phyloP scores from a whole-genome alignment of 257 asterid species.

The Mentha longifolia region DNA sequence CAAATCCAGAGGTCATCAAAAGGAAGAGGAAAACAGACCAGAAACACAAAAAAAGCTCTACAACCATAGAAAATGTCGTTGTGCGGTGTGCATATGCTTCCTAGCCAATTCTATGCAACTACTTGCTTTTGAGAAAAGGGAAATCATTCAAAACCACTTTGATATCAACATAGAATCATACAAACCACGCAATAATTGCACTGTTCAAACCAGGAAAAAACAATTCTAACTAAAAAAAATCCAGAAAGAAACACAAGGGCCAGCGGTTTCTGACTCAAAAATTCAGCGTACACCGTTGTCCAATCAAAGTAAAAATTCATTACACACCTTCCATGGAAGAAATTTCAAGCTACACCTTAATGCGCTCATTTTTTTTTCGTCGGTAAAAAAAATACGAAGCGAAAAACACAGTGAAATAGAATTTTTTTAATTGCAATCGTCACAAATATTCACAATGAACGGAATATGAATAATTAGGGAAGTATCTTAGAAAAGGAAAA shows the following conservation, averaged over 20 bases:
- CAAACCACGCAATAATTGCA: neutral
- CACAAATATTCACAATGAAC: neutral
- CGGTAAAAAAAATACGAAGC: neutral
- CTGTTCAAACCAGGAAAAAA: neutral
- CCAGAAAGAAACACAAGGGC: neutral
- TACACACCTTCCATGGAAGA: neutral
- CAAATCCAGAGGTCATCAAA: neutral
- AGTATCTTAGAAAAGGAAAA: neutral
- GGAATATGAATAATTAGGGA: neutral
- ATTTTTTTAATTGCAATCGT: neutral
- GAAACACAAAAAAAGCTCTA: neutral
- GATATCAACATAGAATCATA: neutral
- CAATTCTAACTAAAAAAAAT: neutral
- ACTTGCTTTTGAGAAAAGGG: neutral
- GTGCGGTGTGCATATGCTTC: neutral
- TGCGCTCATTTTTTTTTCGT: neutral
- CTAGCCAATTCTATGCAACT: neutral
- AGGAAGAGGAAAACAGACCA: neutral
- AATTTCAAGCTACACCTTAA: neutral
- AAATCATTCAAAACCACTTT: neutral
- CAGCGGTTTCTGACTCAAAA: neutral
- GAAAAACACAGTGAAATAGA: neutral
- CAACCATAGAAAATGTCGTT: neutral
- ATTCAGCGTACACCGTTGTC: neutral
- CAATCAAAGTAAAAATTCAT: slow-evolving; percentile 6